Evolutionary conservation across 768 basidiomycete genomes (phyloP).

Genomic region (Dendrothele bispora): DNA sequence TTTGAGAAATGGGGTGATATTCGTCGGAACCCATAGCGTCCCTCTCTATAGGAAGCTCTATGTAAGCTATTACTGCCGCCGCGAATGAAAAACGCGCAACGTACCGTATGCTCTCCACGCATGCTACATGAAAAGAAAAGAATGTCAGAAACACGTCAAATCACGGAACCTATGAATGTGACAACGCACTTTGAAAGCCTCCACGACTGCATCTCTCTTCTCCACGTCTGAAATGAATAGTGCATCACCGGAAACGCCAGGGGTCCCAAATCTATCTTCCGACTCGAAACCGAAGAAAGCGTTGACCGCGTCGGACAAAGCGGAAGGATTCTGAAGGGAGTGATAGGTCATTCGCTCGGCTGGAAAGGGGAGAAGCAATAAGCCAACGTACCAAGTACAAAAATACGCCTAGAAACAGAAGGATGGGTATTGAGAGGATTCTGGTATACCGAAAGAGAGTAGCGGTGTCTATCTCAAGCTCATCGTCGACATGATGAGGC

Average conservation of each 20-base stretch:
- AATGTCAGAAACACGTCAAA: slow-evolving; percentile 5
- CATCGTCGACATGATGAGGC: too few species aligned
- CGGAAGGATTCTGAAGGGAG: slow-evolving; percentile 9
- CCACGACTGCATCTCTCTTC: slow-evolving; percentile 70
- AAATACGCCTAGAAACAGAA: slow-evolving; percentile 6
- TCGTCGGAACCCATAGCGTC: slow-evolving; percentile 93
- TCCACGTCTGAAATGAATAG: slow-evolving; percentile 49
- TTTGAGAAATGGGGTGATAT: slow-evolving; percentile 79
- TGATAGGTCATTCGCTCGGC: background rate
- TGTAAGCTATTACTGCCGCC: background rate
- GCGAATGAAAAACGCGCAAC: slow-evolving; percentile 13
- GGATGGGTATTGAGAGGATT: slow-evolving; percentile 12
- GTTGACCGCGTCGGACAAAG: slow-evolving; percentile 8
- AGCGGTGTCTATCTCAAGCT: slow-evolving; percentile 11
- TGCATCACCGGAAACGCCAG: slow-evolving; percentile 9
- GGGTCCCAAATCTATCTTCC: slow-evolving; percentile 34
- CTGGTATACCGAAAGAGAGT: slow-evolving; percentile 9
- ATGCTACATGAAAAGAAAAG: slow-evolving; percentile 46
- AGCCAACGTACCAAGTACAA: slow-evolving; percentile 8
- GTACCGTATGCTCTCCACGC: slow-evolving; percentile 86
- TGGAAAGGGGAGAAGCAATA: background rate
- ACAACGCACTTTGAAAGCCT: slow-evolving; percentile 71
- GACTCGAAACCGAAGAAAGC: slow-evolving; percentile 38
- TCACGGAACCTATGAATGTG: background rate
- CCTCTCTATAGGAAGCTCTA: slow-evolving; percentile 49